Conservation (phyloP, 768 basidiomycete species). For the Rhizopogon vulgaris region DNA sequence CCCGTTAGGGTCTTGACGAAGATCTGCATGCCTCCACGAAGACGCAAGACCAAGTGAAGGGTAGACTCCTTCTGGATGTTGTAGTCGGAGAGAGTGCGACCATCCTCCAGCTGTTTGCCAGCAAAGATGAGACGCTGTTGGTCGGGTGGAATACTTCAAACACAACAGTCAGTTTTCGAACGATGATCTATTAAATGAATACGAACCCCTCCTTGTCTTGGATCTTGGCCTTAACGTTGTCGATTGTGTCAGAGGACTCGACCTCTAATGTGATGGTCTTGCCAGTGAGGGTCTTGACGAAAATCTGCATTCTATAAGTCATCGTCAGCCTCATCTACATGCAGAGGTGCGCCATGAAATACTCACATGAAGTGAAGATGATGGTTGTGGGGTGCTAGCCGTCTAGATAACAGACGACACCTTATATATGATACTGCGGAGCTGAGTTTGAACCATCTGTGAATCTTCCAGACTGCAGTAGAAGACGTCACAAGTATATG, state of each 20-base stretch:
- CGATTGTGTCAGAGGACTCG: slow-evolving; percentile 72
- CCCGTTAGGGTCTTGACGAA: slow-evolving; percentile 82
- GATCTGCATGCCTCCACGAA: slow-evolving; percentile 89
- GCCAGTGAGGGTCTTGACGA: slow-evolving; percentile 83
- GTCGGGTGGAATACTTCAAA: slow-evolving; percentile 66
- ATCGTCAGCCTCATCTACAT: background rate
- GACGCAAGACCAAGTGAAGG: slow-evolving; percentile 80
- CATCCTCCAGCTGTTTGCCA: slow-evolving; percentile 93
- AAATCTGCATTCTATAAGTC: slow-evolving; percentile 64
- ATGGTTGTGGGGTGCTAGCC: background rate
- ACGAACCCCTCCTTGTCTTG: slow-evolving; percentile 73
- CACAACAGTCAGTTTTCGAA: background rate
- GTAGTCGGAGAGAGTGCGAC: slow-evolving; percentile 83
- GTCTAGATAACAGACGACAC: background rate
- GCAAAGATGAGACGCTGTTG: slow-evolving; percentile 96
- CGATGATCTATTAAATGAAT: slow-evolving; percentile 1
- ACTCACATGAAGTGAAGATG: background rate
- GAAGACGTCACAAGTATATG: too few relatives aligned
- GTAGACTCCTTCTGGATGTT: slow-evolving; percentile 97
- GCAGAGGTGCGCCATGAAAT: background rate
- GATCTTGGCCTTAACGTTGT: slow-evolving; percentile 80
- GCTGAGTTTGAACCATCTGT: background rate
- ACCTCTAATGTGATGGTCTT: slow-evolving; percentile 91
- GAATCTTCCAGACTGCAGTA: background rate
- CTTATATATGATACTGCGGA: background rate